Evolutionary conservation across 1,284 basidiomycete genomes (phyloP).

Genomic region (Cryptococcus amylolentus): DNA sequence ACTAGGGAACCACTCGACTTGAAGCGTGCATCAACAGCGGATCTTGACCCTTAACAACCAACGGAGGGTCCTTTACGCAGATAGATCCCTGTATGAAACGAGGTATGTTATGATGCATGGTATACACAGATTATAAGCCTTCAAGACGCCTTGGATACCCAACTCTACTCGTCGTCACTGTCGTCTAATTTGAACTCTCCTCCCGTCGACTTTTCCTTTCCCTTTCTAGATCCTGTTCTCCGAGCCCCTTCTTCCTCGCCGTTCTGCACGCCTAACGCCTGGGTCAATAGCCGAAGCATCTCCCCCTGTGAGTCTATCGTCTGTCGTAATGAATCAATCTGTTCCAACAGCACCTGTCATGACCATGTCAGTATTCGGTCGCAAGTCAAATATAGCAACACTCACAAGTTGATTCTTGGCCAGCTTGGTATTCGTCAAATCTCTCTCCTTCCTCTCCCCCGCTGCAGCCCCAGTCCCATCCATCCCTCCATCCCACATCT

Average conservation of each 20-base stretch:
- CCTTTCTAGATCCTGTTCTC: background rate
- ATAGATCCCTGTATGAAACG: too few relatives aligned
- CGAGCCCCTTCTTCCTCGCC: background rate
- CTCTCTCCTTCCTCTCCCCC: conserved; percentile 18
- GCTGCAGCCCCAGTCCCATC: conserved; percentile 4
- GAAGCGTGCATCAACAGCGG: too few relatives aligned
- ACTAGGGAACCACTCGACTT: too few relatives aligned
- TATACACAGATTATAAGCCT: too few relatives aligned
- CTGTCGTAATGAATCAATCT: conserved; percentile 42
- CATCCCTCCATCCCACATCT: conserved; percentile 31
- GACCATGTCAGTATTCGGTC: background rate
- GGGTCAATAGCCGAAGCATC: conserved; percentile 26
- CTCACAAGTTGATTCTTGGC: conserved; percentile 49
- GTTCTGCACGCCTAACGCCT: conserved; percentile 11
- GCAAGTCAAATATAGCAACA: background rate
- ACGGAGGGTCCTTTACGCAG: too few relatives aligned
- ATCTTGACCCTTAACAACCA: too few relatives aligned
- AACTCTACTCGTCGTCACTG: too few relatives aligned
- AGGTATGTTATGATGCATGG: too few relatives aligned
- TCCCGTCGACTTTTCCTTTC: too few relatives aligned
- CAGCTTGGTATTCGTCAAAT: conserved; percentile 48
- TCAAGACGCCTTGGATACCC: too few relatives aligned
- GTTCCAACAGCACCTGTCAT: conserved; percentile 42
- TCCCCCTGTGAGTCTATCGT: conserved; percentile 45
- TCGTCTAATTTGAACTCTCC: too few relatives aligned